Evolutionary conservation across 805 yeast species (phyloP).

Genomic region (Hanseniaspora nectarophila): DNA sequence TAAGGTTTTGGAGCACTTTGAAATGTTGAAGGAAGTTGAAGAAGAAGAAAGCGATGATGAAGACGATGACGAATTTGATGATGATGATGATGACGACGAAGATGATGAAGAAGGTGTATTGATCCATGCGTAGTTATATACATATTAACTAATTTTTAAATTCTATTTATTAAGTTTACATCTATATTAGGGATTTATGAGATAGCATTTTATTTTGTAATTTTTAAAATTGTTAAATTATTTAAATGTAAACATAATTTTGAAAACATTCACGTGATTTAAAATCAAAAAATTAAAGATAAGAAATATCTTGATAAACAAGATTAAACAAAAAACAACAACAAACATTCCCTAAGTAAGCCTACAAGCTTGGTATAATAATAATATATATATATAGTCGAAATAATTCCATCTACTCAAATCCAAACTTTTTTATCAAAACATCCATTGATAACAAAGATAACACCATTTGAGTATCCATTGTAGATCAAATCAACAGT

Average conservation of each 20-base stretch:
- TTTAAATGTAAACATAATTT: background rate
- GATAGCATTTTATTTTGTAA: too few relatives aligned
- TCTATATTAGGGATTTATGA: too few relatives aligned
- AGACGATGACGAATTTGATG: conserved; percentile 22
- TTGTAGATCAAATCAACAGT: background rate
- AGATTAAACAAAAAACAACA: too few relatives aligned
- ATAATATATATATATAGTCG: too few relatives aligned
- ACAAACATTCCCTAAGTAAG: background rate
- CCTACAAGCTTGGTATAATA: background rate
- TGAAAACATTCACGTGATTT: background rate
- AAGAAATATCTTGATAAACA: too few relatives aligned
- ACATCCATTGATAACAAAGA: conserved; percentile 1
- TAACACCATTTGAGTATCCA: conserved; percentile 3
- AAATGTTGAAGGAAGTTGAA: conserved; percentile 29
- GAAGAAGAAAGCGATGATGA: conserved; percentile 25
- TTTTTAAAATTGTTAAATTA: background rate
- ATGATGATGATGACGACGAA: conserved; percentile 7
- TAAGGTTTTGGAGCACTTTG: conserved; percentile 36
- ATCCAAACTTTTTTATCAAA: conserved; percentile 11
- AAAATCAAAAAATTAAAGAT: background rate
- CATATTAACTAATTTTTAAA: too few relatives aligned
- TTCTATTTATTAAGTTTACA: too few relatives aligned
- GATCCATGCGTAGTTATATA: background rate
- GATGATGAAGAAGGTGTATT: background rate
- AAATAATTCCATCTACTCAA: background rate